Conservation (phyloP, 441 rosid genomes). For the Populus tomentosa region DNA sequence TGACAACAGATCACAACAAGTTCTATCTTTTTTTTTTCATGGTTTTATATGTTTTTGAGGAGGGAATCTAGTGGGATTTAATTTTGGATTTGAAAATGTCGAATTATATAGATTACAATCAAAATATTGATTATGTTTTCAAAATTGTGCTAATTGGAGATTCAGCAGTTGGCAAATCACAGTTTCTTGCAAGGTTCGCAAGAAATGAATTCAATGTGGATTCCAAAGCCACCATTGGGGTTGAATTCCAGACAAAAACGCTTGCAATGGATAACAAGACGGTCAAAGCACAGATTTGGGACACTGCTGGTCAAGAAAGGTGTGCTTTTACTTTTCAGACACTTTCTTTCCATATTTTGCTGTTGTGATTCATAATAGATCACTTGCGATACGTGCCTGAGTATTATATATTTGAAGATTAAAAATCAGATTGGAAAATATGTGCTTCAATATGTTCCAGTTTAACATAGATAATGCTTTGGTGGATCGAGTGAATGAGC, state of each 20-base stretch:
- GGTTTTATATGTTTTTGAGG: constrained; percentile 11
- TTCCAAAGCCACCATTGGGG: constrained; percentile 55
- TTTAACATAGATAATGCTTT: too few relatives aligned
- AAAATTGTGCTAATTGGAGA: constrained; percentile 55
- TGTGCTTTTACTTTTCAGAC: constrained; percentile 12
- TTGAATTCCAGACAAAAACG: constrained; percentile 51
- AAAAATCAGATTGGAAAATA: not conserved
- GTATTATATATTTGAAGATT: not conserved
- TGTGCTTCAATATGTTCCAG: not conserved
- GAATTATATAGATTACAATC: constrained; percentile 66
- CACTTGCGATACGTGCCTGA: not conserved
- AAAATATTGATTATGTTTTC: constrained; percentile 78
- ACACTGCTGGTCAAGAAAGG: constrained; percentile 69
- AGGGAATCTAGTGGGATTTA: constrained; percentile 7
- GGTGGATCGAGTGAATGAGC: not conserved
- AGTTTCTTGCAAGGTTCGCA: constrained; percentile 42
- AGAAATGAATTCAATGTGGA: constrained; percentile 46
- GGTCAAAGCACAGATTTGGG: constrained; percentile 77
- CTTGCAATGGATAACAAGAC: constrained; percentile 47
- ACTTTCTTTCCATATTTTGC: not conserved
- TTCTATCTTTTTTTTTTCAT: not conserved
- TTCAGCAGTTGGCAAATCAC: constrained; percentile 56
- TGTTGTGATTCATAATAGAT: not conserved
- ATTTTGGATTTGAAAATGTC: constrained; percentile 39
- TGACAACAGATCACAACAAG: not conserved